phyloP scores from a whole-genome alignment of 2,329 filamentous ascomycete species.

The Tolypocladium cylindrosporum region DNA sequence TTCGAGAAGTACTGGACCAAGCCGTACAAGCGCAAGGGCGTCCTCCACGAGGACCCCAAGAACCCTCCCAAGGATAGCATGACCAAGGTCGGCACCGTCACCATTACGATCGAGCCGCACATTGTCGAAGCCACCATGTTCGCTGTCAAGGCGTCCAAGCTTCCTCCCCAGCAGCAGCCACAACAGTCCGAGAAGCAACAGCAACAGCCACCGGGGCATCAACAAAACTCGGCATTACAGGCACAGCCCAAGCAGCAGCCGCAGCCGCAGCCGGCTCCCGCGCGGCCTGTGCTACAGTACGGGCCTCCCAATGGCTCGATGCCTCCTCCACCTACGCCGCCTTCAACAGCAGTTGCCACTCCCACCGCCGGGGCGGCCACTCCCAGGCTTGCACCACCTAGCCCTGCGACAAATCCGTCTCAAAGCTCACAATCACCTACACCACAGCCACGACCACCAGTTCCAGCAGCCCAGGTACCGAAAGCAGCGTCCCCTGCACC shows the following conservation, averaged over 20 bases:
- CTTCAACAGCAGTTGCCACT: constrained; percentile 14
- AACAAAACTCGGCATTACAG: constrained; percentile 5
- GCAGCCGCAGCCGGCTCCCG: constrained; percentile 8
- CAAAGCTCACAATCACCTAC: constrained; percentile 2
- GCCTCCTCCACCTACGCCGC: constrained; percentile 38
- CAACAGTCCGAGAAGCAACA: constrained; percentile 3
- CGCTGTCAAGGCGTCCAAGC: constrained; percentile 56
- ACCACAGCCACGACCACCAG: constrained; percentile 6
- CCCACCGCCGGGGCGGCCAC: constrained; percentile 8
- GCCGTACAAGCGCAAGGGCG: constrained; percentile 56
- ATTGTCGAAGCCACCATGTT: constrained; percentile 68
- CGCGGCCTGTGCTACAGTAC: constrained; percentile 53
- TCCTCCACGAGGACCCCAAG: constrained; percentile 50
- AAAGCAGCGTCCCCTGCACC: neutral
- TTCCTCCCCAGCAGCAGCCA: constrained; percentile 24
- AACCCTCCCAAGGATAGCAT: constrained; percentile 64
- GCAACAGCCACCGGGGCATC: constrained; percentile 7
- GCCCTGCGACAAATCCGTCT: constrained; percentile 7
- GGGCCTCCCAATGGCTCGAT: constrained; percentile 53
- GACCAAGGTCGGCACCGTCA: constrained; percentile 62
- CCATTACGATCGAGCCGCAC: constrained; percentile 71
- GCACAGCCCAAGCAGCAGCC: constrained; percentile 6
- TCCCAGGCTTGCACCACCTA: constrained; percentile 8
- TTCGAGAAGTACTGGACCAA: constrained; percentile 75
- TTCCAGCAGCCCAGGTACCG: neutral